These are phyloP conservation scores for Trichoderma lentiforme DNA, from an alignment of 2,329 filamentous ascomycete genomes.

Conservation along the genomic window DNA sequence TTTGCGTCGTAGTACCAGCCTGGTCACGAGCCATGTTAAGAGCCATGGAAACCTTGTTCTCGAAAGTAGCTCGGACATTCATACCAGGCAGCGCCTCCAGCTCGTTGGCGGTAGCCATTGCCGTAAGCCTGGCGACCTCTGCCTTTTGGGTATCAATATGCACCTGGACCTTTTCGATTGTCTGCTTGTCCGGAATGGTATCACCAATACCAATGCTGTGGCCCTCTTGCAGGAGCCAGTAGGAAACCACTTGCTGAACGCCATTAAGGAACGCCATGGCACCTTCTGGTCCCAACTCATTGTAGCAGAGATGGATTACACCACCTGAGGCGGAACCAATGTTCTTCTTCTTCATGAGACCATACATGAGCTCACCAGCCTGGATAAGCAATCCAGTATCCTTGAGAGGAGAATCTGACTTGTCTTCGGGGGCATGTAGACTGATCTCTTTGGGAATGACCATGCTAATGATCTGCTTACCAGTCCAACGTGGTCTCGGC, in stretches of 20 bases:
- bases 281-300: slow-evolving; percentile 81
- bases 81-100: slow-evolving; percentile 95
- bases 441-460: slow-evolving; percentile 86
- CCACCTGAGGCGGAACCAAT: slow-evolving; percentile 87
- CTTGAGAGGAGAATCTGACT: slow-evolving; percentile 59
- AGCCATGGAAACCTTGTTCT: slow-evolving; percentile 92
- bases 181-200: slow-evolving; percentile 84
- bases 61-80: slow-evolving; percentile 97
- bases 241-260: slow-evolving; percentile 89
- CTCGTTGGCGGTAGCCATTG: slow-evolving; percentile 75
- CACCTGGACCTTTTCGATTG: slow-evolving; percentile 78
- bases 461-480: slow-evolving; percentile 96
- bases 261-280: slow-evolving; percentile 96
- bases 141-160: slow-evolving; percentile 79
- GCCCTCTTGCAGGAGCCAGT: slow-evolving; percentile 94
- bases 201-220: slow-evolving; percentile 99
- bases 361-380: slow-evolving; percentile 84
- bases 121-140: slow-evolving; percentile 73
- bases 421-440: slow-evolving; percentile 63
- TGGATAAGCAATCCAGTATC: slow-evolving; percentile 82
- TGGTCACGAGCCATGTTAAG: slow-evolving; percentile 95
- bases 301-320: slow-evolving; percentile 94
- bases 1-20: slow-evolving; percentile 87
- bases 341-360: slow-evolving; percentile 87
- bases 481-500: slow-evolving; percentile 90